Percentiles rank a stretch among this genome's conserved stretches.
These are phyloP conservation scores for Fusarium sambucinum DNA, from an alignment of 2,329 filamentous ascomycete genomes.

Conservation along the genomic window DNA sequence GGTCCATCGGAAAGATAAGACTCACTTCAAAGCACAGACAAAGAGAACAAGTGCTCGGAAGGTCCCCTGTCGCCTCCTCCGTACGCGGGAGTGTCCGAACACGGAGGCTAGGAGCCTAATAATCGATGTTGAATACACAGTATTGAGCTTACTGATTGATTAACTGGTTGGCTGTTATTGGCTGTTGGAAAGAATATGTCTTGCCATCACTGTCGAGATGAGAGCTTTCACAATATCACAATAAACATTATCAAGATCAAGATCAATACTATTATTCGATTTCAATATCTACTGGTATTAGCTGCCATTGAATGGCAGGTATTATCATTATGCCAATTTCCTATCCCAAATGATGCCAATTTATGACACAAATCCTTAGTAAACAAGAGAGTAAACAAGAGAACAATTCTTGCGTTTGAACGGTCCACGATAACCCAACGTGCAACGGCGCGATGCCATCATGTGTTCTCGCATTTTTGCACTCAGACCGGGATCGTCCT, in stretches of 20 bases:
- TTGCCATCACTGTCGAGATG: background rate
- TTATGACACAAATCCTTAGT: constrained; percentile 23
- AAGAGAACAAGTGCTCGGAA: constrained; percentile 6
- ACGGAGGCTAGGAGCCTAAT: constrained; percentile 26
- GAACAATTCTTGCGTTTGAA: constrained; percentile 1
- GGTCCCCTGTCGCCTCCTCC: constrained; percentile 31
- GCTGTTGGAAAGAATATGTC: background rate
- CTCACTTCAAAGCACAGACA: constrained; percentile 9
- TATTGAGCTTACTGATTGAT: constrained; percentile 43
- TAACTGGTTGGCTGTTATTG: constrained; percentile 40
- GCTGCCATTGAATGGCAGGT: constrained; percentile 20
- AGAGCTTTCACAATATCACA: background rate
- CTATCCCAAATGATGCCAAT: constrained; percentile 18
- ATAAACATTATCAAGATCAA: background rate
- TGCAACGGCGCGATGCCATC: constrained; percentile 16
- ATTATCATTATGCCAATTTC: constrained; percentile 38
- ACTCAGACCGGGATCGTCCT: constrained; percentile 32
- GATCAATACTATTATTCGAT: background rate
- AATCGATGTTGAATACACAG: constrained; percentile 17
- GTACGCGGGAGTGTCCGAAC: constrained; percentile 34
- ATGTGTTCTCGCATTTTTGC: constrained; percentile 31
- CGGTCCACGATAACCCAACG: constrained; percentile 16
- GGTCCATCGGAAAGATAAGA: constrained; percentile 4
- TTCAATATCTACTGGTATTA: constrained; percentile 30
- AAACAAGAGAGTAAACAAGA: constrained; percentile 31